Evolutionary conservation across 306 rosid genomes (phyloP), one percentile per base, ranked within the genome.

Genomic region (Malus sylvestris): DNA sequence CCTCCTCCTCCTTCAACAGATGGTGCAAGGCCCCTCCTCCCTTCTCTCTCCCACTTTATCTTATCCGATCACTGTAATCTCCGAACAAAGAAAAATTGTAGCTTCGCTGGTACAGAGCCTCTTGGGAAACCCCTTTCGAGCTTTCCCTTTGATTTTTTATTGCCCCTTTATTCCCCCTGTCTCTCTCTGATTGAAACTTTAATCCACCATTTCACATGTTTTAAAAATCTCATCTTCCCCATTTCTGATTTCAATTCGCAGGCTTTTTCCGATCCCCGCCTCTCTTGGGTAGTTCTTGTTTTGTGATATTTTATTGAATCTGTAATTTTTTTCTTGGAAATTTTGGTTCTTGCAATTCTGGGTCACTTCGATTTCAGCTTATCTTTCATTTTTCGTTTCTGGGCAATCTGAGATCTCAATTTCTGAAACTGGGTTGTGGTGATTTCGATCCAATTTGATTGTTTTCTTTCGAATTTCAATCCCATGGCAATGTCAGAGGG

Each of bases 401-500:
- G 85, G 74, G 65, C 44, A 67, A 23, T 68, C 73, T 57, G 65
- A 80, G 86, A 84, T 87, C 88, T 81, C 76, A 60, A 23, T 77
- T 77, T 72, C 20, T 49, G 40, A 18, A 38, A 18, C 79, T 76
- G 89, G 86, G 81, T 76, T 73, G 15, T 60, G 67, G 74, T 71
- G 46, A 40, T 58, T 64, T 76, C 33, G 64, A 55, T 49, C 65
- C 12, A 45, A 60, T 73, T 78, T 65, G 25, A 55, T 74, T 45
- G 5, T 46, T 62, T 63, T 32, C 16, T 2, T 23, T 13, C 78
- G 71, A 49, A 42, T 61, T 62, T 68, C 55, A 42, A 53, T 76
- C 79, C 74, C 59, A 10, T 46, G 72, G 82, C 88, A 84, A 91
- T 89, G 97, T 86, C 97, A 65, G 81, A 87, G 76, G 96, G 98